Conservation (phyloP, 768 basidiomycete genomes). For the Russula lepida region DNA sequence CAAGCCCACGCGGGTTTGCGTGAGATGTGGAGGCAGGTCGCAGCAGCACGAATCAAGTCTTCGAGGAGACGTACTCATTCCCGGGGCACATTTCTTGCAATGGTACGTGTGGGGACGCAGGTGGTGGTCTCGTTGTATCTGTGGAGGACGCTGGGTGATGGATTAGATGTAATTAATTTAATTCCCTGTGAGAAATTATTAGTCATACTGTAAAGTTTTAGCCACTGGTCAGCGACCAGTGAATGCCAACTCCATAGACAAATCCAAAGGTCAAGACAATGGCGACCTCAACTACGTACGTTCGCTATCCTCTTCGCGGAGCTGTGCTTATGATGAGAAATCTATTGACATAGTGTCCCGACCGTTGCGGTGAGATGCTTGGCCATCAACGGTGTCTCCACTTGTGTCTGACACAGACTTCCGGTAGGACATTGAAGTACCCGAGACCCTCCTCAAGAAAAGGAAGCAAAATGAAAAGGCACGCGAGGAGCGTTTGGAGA, state of each 20-base stretch:
- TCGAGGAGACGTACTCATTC: conserved; percentile 22
- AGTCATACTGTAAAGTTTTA: conserved; percentile 33
- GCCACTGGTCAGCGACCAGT: conserved; percentile 28
- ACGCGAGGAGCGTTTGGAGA: conserved; percentile 83
- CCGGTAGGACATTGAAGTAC: conserved; percentile 82
- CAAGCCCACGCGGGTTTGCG: conserved; percentile 37
- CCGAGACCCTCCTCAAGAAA: conserved; percentile 99
- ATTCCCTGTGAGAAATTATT: conserved; percentile 24
- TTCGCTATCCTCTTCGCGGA: conserved; percentile 16
- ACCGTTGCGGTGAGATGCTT: conserved; percentile 4
- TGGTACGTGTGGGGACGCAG: conserved; percentile 61
- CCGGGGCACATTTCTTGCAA: conserved; percentile 28
- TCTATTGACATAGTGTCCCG: neutral
- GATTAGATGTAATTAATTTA: neutral
- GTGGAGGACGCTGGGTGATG: conserved; percentile 55
- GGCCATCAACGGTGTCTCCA: neutral
- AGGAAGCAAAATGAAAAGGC: conserved; percentile 97
- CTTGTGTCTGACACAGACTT: conserved; percentile 7
- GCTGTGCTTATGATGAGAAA: neutral
- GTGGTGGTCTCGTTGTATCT: conserved; percentile 56
- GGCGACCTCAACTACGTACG: conserved; percentile 48
- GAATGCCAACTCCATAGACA: conserved; percentile 11
- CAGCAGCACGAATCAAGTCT: conserved; percentile 28
- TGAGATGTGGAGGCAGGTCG: conserved; percentile 56
- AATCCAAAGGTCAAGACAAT: conserved; percentile 32